Percentiles rank a stretch among this genome's conserved stretches.
Evolutionary conservation across 306 rosid genomes (phyloP).

Genomic region (Inga oerstediana): DNA sequence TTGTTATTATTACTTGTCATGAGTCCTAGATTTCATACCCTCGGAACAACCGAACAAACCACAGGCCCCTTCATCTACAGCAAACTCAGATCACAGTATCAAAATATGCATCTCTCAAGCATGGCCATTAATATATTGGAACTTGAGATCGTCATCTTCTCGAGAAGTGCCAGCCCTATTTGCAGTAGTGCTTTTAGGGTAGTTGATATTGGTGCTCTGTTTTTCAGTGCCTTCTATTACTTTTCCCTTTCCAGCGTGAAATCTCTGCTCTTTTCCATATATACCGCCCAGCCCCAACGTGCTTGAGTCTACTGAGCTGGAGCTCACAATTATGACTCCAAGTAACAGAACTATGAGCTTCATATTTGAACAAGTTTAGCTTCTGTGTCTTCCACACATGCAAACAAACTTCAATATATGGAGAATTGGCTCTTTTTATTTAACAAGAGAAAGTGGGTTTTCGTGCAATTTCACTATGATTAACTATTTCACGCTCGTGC

Average conservation of each 20-base stretch:
- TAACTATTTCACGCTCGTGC: slow-evolving; percentile 31
- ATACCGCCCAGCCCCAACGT: slow-evolving; percentile 46
- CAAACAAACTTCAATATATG: slow-evolving; percentile 3
- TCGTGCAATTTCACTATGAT: slow-evolving; percentile 30
- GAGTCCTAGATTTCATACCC: background rate
- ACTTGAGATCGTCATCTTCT: slow-evolving; percentile 40
- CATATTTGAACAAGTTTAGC: slow-evolving; percentile 38
- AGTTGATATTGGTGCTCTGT: slow-evolving; percentile 32
- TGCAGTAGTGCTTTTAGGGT: slow-evolving; percentile 30
- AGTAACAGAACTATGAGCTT: slow-evolving; percentile 47
- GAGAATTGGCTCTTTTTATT: slow-evolving; percentile 9
- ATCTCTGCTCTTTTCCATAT: slow-evolving; percentile 51
- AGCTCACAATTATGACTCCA: slow-evolving; percentile 35
- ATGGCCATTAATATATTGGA: slow-evolving; percentile 30
- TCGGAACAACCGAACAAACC: background rate
- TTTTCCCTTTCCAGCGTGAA: slow-evolving; percentile 34
- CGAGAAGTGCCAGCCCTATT: slow-evolving; percentile 33
- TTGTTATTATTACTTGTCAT: background rate
- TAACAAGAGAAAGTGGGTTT: slow-evolving; percentile 23
- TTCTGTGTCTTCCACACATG: background rate
- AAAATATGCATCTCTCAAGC: slow-evolving; percentile 23
- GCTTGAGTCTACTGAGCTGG: slow-evolving; percentile 39
- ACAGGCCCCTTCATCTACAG: background rate
- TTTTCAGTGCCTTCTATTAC: slow-evolving; percentile 35
- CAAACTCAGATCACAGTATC: background rate